phyloP scores from a whole-genome alignment of 208 protist species.

The Zelonia costaricensis region DNA sequence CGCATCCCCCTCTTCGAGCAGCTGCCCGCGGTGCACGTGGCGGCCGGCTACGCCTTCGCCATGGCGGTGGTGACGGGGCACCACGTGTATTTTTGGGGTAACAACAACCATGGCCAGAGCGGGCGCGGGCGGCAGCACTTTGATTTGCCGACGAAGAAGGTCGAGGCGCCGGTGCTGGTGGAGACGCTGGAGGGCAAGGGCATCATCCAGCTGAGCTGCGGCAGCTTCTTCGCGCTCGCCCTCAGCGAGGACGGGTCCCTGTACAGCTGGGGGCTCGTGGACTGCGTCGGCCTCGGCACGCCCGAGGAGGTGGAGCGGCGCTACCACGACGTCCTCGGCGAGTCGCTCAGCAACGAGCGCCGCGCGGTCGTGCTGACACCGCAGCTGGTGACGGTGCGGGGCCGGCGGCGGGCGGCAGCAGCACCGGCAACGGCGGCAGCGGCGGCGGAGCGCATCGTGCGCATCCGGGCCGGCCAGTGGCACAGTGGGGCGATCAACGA shows the following conservation, averaged over 20 bases:
- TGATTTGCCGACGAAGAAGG: constrained; percentile 52
- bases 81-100: constrained; percentile 90
- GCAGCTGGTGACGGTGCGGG: constrained; percentile 60
- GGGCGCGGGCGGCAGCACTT: constrained; percentile 71
- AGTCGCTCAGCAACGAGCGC: constrained; percentile 81
- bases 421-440: neutral
- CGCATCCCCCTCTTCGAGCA: constrained; percentile 74
- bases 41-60: constrained; percentile 83
- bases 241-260: constrained; percentile 61
- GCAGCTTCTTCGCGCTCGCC: constrained; percentile 85
- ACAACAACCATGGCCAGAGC: constrained; percentile 91
- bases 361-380: constrained; percentile 78
- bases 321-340: constrained; percentile 41
- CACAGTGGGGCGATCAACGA: constrained; percentile 83
- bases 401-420: neutral
- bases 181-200: constrained; percentile 60
- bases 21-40: constrained; percentile 48
- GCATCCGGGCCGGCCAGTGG: constrained; percentile 87
- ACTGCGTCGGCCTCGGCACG: constrained; percentile 78
- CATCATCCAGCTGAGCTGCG: constrained; percentile 82
- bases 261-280: constrained; percentile 87
- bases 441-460: constrained; percentile 35
- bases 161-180: constrained; percentile 71
- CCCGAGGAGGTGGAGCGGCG: constrained; percentile 55
- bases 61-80: constrained; percentile 73